Evolutionary conservation across 1,139 yeast genomes (phyloP), one percentile per base, ranked within the genome.

Genomic region (Candida frijolesensis): DNA sequence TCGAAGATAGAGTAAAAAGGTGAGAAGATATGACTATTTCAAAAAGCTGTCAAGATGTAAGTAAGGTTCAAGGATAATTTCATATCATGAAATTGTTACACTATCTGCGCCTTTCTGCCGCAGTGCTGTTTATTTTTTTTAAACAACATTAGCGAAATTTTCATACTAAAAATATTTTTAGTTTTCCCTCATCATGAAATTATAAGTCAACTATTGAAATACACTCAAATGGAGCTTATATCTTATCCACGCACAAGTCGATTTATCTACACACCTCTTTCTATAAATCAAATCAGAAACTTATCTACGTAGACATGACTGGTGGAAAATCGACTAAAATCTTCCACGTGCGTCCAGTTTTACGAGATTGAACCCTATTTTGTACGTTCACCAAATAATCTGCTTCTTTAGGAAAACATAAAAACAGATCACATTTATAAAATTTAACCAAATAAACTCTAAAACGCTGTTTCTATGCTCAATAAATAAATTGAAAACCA

Each of bases 401-500:
- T 89, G 82, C 55, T 80, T 76, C 15, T 64, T 71, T 41, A 87
- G 70, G 60, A 92, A 91, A 0, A 91, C 68, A 6, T 62, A 57
- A 50, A 84, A 71, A 0, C 89, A 74, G 0, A 72, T 63, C 1
- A 74, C 62, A 58, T 89, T 85, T 56, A 91, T 74, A 1, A 68
- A 41, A 64, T 78, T 68, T 55, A 80, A 75, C 89, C 92, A 90
- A 0, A 70, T 48, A 49, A 80, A 76, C 63, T 94, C 98, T 2
- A 74, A 49, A 1, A 68, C 45, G 42, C 80, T 70, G 53, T 86
- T 75, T n/a, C 29, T 19, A 43, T 82, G 70, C 52, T 87, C 75
- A 7, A 77, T 68, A 53, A 83, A 77, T 6, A 88, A 51, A 59
- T 97, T 78, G 83, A 92, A 91, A 35, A 91, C 64, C 12, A 88